Conservation (phyloP, 1,284 basidiomycete species). For the Wallemia mellicola region DNA sequence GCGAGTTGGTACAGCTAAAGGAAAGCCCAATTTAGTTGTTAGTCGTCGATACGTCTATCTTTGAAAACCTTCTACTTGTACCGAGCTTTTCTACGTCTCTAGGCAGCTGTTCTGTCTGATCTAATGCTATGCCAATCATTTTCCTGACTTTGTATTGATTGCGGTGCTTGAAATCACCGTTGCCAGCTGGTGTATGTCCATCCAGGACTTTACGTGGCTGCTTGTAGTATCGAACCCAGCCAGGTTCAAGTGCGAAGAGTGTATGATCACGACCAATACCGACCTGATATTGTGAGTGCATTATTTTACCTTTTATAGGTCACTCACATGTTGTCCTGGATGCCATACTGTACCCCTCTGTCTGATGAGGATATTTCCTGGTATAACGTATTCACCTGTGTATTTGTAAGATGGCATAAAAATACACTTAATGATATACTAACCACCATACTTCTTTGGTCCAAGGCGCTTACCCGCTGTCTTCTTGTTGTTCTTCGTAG, state of each 20-base stretch:
- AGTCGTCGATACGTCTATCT: constrained; percentile 4
- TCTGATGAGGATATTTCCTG: constrained; percentile 74
- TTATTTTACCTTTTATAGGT: constrained; percentile 57
- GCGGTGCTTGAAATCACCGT: neutral
- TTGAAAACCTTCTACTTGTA: constrained; percentile 8
- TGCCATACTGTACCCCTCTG: constrained; percentile 71
- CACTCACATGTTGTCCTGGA: constrained; percentile 74
- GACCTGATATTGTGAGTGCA: constrained; percentile 78
- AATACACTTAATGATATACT: constrained; percentile 8
- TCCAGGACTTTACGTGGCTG: constrained; percentile 7
- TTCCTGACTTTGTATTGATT: constrained; percentile 6
- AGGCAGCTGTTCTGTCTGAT: constrained; percentile 7
- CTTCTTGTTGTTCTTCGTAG: constrained; percentile 62
- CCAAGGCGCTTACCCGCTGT: constrained; percentile 71
- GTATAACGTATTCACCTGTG: constrained; percentile 51
- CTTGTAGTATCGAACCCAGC: constrained; percentile 65
- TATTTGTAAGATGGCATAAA: constrained; percentile 10
- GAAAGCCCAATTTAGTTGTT: neutral
- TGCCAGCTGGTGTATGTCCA: neutral
- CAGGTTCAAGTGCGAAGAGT: constrained; percentile 56
- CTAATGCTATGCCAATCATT: constrained; percentile 8
- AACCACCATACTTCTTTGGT: constrained; percentile 77
- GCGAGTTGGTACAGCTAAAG: neutral
- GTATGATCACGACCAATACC: constrained; percentile 75
- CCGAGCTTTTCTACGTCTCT: constrained; percentile 6